Base-by-base conservation (phyloP, 2,329 filamentous ascomycete genomes). In the Arthrobotrys entomopaga region DNA sequence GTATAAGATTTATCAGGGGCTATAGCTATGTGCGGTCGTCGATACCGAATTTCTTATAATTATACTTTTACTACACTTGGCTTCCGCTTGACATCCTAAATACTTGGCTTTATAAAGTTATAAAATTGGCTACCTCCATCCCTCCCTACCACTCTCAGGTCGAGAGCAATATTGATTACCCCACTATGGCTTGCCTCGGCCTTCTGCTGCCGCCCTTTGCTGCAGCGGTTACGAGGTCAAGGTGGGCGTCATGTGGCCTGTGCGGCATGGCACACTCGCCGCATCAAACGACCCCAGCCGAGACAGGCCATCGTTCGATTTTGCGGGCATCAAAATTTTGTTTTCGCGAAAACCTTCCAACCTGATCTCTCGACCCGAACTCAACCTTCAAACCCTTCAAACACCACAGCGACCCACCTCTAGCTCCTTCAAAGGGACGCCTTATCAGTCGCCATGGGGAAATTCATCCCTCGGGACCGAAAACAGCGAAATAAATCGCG, bases 401-500 rank as follows among this genome's bases (percentile, higher is more conserved):
- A 43, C 48, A 43, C 53, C 29, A 48, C 43, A 26, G 43, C 54
- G 4, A 53, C 54, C 34, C 48, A 19, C 34, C 34, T 40, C 13
- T 19, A 11, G 16, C 46, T 7, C 16, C 46, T 22, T 22, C 20
- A 10, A 42, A 61, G 52, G 43, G 43, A 40, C 4, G 10, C 43
- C 48, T 11, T 11, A 20, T 22, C 24, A 46, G 58, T 67, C 63
- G 70, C 63, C 10, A 74, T 74, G 70, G 70, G 70, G 38, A 74
- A 74, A 64, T 74, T 74, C 43, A 34, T 74, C 19, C 63, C 70
- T 15, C 70, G 70, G 29, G 70, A 74, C 20, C 70, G 70, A 48
- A 74, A 74, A 54, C 70, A 74, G 43, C 63, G 70, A 29, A 74
- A 67, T 53, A 74, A 74, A 67, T 67, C 63, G 43, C 64, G 65